Percentiles rank a stretch among this genome's conserved stretches.
Conservation (phyloP, 2,329 filamentous ascomycete genomes). For the Lomentospora prolificans region DNA sequence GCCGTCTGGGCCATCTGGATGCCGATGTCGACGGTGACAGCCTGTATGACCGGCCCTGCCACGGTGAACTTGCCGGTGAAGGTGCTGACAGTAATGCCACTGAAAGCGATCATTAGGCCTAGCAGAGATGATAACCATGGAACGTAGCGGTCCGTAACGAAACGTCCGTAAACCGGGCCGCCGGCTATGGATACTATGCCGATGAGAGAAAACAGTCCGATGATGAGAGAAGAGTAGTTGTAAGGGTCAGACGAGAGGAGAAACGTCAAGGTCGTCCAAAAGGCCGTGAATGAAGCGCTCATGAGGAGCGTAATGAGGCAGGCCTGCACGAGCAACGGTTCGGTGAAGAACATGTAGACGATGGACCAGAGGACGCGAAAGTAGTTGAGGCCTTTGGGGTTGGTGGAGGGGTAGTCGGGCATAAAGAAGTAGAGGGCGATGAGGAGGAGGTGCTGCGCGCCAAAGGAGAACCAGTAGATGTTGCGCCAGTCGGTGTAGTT, state of each 20-base stretch:
- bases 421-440: slow-evolving; percentile 59
- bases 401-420: slow-evolving; percentile 72
- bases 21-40: slow-evolving; percentile 60
- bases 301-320: slow-evolving; percentile 56
- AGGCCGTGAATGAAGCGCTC: slow-evolving; percentile 39
- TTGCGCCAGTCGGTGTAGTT: slow-evolving; percentile 66
- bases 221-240: slow-evolving; percentile 53
- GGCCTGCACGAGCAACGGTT: slow-evolving; percentile 62
- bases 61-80: slow-evolving; percentile 57
- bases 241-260: slow-evolving; percentile 63
- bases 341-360: slow-evolving; percentile 47
- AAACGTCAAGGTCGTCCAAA: slow-evolving; percentile 65
- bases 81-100: slow-evolving; percentile 57
- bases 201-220: slow-evolving; percentile 71
- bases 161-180: slow-evolving; percentile 59
- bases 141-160: slow-evolving; percentile 60
- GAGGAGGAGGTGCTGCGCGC: slow-evolving; percentile 58
- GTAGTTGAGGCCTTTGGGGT: slow-evolving; percentile 56
- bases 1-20: slow-evolving; percentile 65
- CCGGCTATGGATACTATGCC: slow-evolving; percentile 60
- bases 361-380: slow-evolving; percentile 56
- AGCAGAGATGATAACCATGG: slow-evolving; percentile 59
- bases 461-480: slow-evolving; percentile 71
- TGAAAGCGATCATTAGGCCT: slow-evolving; percentile 47
- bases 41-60: slow-evolving; percentile 64